A percentile compares a stretch with the other conserved stretches of the same genome.
Conservation (phyloP, 1,139 yeast genomes). For the Magnusiomyces paraingens region DNA sequence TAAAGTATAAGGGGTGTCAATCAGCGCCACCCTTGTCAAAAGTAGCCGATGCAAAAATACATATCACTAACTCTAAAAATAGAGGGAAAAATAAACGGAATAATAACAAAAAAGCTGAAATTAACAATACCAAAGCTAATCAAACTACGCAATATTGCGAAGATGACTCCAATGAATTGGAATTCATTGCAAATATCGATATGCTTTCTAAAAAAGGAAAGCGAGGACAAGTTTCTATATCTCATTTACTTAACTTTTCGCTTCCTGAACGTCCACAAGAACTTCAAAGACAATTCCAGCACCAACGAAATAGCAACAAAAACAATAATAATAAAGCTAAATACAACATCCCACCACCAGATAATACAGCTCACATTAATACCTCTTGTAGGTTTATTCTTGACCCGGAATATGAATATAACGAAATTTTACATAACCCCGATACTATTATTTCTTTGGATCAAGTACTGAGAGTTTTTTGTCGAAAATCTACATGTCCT, state of each 20-base stretch:
- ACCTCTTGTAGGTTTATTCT: conserved; percentile 81
- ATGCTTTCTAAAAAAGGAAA: not conserved
- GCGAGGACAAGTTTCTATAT: conserved; percentile 26
- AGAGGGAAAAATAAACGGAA: no score
- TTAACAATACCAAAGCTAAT: no score
- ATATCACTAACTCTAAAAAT: no score
- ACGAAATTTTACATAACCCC: conserved; percentile 59
- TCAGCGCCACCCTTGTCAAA: no score
- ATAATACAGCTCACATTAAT: conserved; percentile 72
- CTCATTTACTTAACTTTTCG: conserved; percentile 30
- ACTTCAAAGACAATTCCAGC: not conserved
- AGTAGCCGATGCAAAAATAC: no score
- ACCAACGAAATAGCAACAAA: conserved; percentile 1
- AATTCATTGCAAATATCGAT: not conserved
- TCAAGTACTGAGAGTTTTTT: conserved; percentile 63
- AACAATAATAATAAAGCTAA: conserved; percentile 1
- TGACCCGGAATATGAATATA: conserved; percentile 45
- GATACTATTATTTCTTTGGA: conserved; percentile 61
- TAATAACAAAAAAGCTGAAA: no score
- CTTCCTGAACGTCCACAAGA: conserved; percentile 12
- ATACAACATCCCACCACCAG: conserved; percentile 30
- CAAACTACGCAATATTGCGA: no score
- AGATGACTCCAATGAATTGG: not conserved
- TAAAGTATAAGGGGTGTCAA: no score
- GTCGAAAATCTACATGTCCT: conserved; percentile 77